Percentiles rank a stretch among this genome's conserved stretches.
phyloP scores from a whole-genome alignment of 129 eudicot species.

The Rutidosis leptorrhynchoides region DNA sequence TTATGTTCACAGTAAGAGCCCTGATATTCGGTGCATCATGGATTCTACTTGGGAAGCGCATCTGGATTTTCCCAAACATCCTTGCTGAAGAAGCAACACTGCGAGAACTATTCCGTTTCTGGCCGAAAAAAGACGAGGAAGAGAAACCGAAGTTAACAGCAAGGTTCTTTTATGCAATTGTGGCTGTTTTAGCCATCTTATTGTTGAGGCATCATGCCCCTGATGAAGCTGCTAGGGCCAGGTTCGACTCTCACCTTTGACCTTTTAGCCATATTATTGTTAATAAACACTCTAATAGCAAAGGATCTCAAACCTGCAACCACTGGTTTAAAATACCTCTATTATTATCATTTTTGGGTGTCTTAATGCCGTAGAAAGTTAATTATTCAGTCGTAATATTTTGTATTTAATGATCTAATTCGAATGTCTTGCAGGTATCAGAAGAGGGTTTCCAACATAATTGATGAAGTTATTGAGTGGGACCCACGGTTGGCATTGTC shows the following conservation, averaged over 20 bases:
- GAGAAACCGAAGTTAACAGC: slow-evolving; percentile 92
- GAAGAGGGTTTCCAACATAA: slow-evolving; percentile 88
- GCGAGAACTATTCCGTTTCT: slow-evolving; percentile 77
- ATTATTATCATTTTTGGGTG: too few relatives aligned
- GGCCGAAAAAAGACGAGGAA: slow-evolving; percentile 96
- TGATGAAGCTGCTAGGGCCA: slow-evolving; percentile 99
- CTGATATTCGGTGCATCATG: slow-evolving; percentile 71
- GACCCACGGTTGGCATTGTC: slow-evolving; percentile 87
- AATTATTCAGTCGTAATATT: neutral
- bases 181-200: slow-evolving; percentile 59
- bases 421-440: slow-evolving; percentile 64
- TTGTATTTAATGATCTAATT: neutral
- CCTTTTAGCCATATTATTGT: too few relatives aligned
- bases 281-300: too few relatives aligned
- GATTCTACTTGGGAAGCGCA: slow-evolving; percentile 82
- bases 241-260: slow-evolving; percentile 43
- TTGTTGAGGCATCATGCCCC: slow-evolving; percentile 97
- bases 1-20: slow-evolving; percentile 64
- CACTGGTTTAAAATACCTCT: too few relatives aligned
- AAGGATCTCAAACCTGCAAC: too few relatives aligned
- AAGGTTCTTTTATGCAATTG: slow-evolving; percentile 70
- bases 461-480: slow-evolving; percentile 98
- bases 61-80: slow-evolving; percentile 95
- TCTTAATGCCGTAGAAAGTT: neutral
- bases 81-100: slow-evolving; percentile 98